A percentile compares a stretch with the other conserved stretches of the same genome.
These are phyloP conservation scores for Xylariaceae sp. DNA, from an alignment of 2,329 filamentous ascomycete species.

Conservation along the genomic window DNA sequence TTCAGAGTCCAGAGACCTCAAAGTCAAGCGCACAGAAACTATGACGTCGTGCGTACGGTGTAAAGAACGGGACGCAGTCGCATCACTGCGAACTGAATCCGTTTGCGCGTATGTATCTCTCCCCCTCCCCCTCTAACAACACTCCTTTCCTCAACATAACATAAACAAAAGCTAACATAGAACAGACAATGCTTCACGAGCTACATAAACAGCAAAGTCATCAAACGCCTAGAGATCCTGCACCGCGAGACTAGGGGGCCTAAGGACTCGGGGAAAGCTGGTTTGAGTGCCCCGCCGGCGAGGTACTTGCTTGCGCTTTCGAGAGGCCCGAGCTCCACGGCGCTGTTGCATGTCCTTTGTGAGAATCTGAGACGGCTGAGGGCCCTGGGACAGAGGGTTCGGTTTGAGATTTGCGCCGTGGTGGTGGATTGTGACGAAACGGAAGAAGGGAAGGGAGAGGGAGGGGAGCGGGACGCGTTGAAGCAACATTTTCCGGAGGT, in stretches of 20 bases:
- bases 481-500: background rate
- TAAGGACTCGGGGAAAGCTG: conserved; percentile 23
- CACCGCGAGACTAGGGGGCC: conserved; percentile 45
- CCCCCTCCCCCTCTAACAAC: background rate
- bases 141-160: background rate
- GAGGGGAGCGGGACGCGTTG: background rate
- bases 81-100: conserved; percentile 31
- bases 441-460: conserved; percentile 11
- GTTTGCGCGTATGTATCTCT: conserved; percentile 26
- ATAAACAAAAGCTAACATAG: background rate
- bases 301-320: conserved; percentile 75
- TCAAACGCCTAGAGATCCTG: conserved; percentile 64
- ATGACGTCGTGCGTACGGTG: conserved; percentile 30
- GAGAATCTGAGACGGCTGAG: conserved; percentile 65
- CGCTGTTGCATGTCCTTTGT: conserved; percentile 73
- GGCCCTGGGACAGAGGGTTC: conserved; percentile 49
- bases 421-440: background rate
- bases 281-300: conserved; percentile 32
- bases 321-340: conserved; percentile 76
- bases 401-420: conserved; percentile 56
- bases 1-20: too few relatives aligned
- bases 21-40: too few relatives aligned
- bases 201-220: conserved; percentile 75
- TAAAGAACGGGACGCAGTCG: conserved; percentile 29
- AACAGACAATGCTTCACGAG: conserved; percentile 70